Percentiles rank a stretch among this genome's conserved stretches.
Evolutionary conservation across 2,329 filamentous ascomycete genomes (phyloP).

Genomic region (Knufia petricola): DNA sequence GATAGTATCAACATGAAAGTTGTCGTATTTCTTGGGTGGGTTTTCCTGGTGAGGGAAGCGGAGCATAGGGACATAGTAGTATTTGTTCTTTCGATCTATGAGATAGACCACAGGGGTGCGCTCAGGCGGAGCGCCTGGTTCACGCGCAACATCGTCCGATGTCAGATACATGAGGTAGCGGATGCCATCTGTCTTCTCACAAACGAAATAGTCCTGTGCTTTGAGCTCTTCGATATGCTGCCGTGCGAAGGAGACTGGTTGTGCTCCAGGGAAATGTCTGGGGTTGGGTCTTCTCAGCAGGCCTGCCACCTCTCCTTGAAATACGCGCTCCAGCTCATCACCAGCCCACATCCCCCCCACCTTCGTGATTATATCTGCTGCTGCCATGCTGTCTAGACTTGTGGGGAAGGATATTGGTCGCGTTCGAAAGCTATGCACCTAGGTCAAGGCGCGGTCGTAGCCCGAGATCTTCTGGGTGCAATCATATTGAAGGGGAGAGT

Average conservation of each 20-base stretch:
- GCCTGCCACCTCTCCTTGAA: constrained; percentile 64
- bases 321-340: constrained; percentile 47
- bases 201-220: constrained; percentile 84
- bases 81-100: constrained; percentile 97
- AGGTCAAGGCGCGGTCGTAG: not conserved
- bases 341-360: constrained; percentile 52
- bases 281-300: constrained; percentile 60
- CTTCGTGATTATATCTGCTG: constrained; percentile 1
- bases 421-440: too few relatives aligned
- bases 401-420: too few relatives aligned
- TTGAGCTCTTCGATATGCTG: constrained; percentile 75
- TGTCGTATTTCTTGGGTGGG: constrained; percentile 35
- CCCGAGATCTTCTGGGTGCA: too few relatives aligned
- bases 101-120: constrained; percentile 60
- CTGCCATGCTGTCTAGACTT: not conserved
- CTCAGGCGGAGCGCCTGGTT: constrained; percentile 38
- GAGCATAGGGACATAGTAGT: constrained; percentile 71
- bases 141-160: constrained; percentile 40
- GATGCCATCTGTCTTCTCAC: constrained; percentile 96
- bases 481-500: too few relatives aligned
- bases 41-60: constrained; percentile 68
- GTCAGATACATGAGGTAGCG: constrained; percentile 91
- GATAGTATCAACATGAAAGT: constrained; percentile 70
- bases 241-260: constrained; percentile 84
- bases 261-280: constrained; percentile 67